Evolutionary conservation across 73 alveolate species (phyloP).

Genomic region (Symbiodinium pilosum): DNA sequence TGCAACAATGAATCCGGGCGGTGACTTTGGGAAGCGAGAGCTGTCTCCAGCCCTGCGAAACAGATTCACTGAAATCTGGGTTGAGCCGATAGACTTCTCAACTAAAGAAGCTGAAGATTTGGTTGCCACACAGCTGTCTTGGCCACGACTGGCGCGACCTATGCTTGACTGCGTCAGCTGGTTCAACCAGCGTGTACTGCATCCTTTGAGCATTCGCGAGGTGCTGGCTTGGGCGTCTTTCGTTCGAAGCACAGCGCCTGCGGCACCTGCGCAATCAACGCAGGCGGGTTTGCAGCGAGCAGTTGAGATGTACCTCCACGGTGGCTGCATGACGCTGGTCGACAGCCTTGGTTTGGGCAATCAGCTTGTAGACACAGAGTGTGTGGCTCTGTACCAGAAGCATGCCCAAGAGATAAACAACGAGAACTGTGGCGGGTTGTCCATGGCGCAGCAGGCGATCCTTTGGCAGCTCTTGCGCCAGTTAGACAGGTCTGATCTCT

Average conservation of each 20-base stretch:
- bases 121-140: constrained; percentile 22
- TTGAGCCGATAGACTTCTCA: constrained; percentile 44
- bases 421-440: constrained; percentile 44
- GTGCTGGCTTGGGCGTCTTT: constrained; percentile 92
- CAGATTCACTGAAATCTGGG: constrained; percentile 99
- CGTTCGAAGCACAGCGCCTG: constrained; percentile 23
- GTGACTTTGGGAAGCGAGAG: constrained; percentile 99
- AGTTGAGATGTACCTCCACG: constrained; percentile 89
- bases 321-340: constrained; percentile 92
- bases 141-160: constrained; percentile 41
- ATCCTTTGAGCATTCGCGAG: constrained; percentile 95
- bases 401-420: not conserved
- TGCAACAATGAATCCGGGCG: constrained; percentile 99
- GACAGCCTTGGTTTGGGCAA: constrained; percentile 93
- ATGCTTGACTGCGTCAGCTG: constrained; percentile 66
- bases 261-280: no score
- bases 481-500: constrained; percentile 11
- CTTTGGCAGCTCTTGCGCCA: constrained; percentile 26
- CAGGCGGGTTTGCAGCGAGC: not conserved
- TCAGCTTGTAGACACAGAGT: constrained; percentile 71
- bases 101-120: constrained; percentile 64
- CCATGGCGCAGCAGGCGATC: constrained; percentile 57
- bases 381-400: constrained; percentile 19
- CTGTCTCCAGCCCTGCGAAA: constrained; percentile 99
- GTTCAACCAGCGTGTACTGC: constrained; percentile 93